phyloP scores from a whole-genome alignment of 176 grass and related monocot species.

The Raddia distichophylla region DNA sequence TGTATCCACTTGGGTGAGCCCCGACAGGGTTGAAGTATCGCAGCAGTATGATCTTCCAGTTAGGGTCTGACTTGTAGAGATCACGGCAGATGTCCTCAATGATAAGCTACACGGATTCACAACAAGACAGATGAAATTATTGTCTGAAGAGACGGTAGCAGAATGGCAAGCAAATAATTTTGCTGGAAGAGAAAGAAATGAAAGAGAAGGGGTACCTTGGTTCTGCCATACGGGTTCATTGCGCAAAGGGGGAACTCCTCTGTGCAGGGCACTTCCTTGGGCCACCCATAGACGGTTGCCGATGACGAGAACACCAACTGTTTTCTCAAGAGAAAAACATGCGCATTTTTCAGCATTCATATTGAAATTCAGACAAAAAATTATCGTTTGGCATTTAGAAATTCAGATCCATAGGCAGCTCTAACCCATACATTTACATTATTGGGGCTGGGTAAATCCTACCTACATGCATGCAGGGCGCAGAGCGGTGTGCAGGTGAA shows the following conservation, averaged over 20 bases:
- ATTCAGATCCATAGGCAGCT: not conserved
- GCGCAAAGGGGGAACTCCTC: constrained; percentile 90
- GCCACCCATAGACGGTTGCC: constrained; percentile 98
- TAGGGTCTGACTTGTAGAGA: constrained; percentile 57
- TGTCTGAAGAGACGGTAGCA: not conserved
- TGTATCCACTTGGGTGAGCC: constrained; percentile 76
- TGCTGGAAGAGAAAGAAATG: no score
- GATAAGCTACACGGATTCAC: constrained; percentile 60
- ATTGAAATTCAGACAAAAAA: not conserved
- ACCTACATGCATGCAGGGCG: not conserved
- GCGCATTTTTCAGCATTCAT: no score
- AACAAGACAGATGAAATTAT: not conserved
- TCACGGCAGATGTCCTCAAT: constrained; percentile 94
- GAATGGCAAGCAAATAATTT: not conserved
- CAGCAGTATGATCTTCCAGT: constrained; percentile 93
- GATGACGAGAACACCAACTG: constrained; percentile 98
- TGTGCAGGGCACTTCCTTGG: constrained; percentile 93
- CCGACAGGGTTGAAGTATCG: constrained; percentile 98
- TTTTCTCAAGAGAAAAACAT: not conserved
- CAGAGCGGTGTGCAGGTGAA: not conserved
- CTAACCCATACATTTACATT: not conserved
- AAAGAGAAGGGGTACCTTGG: constrained; percentile 57
- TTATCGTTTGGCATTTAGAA: not conserved
- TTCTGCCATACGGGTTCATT: constrained; percentile 90
- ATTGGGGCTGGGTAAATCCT: no score